These are phyloP conservation scores for Dorcoceras hygrometricum DNA, from an alignment of 257 asterid species.

Conservation along the genomic window DNA sequence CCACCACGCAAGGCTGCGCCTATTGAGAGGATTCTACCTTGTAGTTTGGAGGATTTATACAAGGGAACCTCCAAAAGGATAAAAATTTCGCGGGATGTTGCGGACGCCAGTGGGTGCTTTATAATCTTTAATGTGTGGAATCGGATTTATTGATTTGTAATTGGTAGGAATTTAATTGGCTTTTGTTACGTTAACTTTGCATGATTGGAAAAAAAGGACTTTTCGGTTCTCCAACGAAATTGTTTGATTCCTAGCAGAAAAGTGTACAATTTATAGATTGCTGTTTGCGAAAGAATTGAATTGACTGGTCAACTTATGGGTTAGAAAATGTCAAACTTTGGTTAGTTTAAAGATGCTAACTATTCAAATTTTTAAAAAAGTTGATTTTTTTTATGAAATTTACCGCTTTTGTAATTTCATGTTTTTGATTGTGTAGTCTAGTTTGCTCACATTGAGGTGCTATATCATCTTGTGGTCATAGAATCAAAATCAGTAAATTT, in stretches of 20 bases:
- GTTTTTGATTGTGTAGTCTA: not conserved
- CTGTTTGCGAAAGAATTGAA: slow-evolving; percentile 11
- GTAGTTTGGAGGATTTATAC: slow-evolving; percentile 12
- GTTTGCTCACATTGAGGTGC: not conserved
- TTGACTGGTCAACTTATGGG: slow-evolving; percentile 15
- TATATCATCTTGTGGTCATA: not conserved
- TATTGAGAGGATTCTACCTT: slow-evolving; percentile 8
- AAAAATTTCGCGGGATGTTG: slow-evolving; percentile 61
- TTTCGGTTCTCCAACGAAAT: no score
- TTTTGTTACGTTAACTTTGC: not conserved
- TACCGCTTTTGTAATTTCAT: not conserved
- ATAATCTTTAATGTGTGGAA: slow-evolving; percentile 10
- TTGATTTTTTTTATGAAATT: no score
- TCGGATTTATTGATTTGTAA: not conserved
- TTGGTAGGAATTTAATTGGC: not conserved
- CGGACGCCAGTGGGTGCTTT: slow-evolving; percentile 48
- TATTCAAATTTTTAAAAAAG: no score
- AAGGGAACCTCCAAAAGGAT: slow-evolving; percentile 38
- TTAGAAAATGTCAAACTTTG: not conserved
- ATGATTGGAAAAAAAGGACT: no score
- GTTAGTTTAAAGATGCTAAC: slow-evolving; percentile 4
- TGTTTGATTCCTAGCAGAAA: no score
- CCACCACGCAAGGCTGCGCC: slow-evolving; percentile 1
- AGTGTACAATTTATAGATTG: not conserved
- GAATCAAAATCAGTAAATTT: not conserved